Evolutionary conservation across 2,329 filamentous ascomycete species (phyloP), one percentile per base, ranked within the genome.

Genomic region (Setomelanomma holmii): DNA sequence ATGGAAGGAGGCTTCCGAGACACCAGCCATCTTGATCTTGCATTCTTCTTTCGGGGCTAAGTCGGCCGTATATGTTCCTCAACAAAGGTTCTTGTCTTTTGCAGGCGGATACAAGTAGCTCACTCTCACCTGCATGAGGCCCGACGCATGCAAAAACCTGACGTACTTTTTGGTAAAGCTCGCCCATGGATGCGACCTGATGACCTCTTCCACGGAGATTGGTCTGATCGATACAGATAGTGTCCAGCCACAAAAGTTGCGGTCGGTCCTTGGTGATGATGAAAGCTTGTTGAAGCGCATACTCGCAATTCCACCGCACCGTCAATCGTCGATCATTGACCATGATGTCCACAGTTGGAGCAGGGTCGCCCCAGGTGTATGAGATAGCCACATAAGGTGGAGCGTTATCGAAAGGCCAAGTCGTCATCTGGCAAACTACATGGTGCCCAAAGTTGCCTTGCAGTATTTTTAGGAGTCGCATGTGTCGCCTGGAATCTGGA

Each of bases 301-400:
- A 42, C 16, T 47, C 30, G 20, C 49, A 52, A 16, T 52, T 52
- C 16, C 8, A 12, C 5, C 49, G 30, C 5, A 43, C 39, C 12
- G 7, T 11, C 38, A 43, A 30, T 8, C 11, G 6, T 5, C 16
- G 7, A 2, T 24, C 43, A 22, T 52, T 44, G n/a, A 48, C 20
- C 3, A 20, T 43, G 16, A 48, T 38, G n/a, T 11, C n/a, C 8
- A 34, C 11, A 3, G 33, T 34, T 4, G 14, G 16, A 8, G 2
- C n/a, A 4, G 43, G 21, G 20, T 46, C 65, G 11, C 68, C 60
- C 69, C 70, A 73, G 0, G 62, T 60, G 36, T 72, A 71, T 0
- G 67, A 72, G 10, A 66, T 52, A 0, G 68, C 60, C 33, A 66
- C 64, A 46, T 72, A 71, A 19, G 67, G 58, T 1, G 68, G 68